Conservation (phyloP, 306 rosid genomes). For the Quercus glauca region DNA sequence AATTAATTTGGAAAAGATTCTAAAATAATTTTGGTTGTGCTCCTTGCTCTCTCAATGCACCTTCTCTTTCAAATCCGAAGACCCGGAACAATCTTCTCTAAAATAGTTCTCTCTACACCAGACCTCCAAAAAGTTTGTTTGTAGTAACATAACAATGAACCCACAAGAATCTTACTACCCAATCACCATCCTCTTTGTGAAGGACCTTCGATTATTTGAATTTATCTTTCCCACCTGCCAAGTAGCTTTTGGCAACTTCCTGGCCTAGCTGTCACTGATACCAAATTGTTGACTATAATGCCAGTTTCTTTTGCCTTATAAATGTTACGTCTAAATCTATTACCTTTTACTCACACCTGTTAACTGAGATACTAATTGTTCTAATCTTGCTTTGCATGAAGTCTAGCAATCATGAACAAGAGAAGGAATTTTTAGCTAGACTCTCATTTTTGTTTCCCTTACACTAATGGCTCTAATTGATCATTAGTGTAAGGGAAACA, state of each 20-base stretch:
- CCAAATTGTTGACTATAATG: not conserved
- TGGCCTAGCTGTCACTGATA: not conserved
- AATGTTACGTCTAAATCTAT: not conserved
- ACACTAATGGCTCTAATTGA: conserved; percentile 22
- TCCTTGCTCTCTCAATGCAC: not conserved
- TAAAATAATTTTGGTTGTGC: too few relatives aligned
- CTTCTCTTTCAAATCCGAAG: not conserved
- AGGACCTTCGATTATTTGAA: not conserved
- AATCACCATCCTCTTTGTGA: not conserved
- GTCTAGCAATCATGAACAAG: not conserved
- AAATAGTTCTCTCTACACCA: not conserved
- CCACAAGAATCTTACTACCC: not conserved
- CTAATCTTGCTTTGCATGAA: not conserved
- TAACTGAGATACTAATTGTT: not conserved
- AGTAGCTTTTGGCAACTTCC: not conserved
- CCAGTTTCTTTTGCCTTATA: not conserved
- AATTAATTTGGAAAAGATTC: too few relatives aligned
- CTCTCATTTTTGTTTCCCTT: conserved; percentile 6
- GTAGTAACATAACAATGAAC: not conserved
- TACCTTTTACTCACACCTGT: not conserved
- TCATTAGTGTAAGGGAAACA: too few relatives aligned
- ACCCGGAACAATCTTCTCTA: not conserved
- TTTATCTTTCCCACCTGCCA: not conserved
- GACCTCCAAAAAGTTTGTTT: not conserved
- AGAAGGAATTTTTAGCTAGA: not conserved